phyloP scores from a whole-genome alignment of 768 basidiomycete species.

The Auriscalpium orientale region DNA sequence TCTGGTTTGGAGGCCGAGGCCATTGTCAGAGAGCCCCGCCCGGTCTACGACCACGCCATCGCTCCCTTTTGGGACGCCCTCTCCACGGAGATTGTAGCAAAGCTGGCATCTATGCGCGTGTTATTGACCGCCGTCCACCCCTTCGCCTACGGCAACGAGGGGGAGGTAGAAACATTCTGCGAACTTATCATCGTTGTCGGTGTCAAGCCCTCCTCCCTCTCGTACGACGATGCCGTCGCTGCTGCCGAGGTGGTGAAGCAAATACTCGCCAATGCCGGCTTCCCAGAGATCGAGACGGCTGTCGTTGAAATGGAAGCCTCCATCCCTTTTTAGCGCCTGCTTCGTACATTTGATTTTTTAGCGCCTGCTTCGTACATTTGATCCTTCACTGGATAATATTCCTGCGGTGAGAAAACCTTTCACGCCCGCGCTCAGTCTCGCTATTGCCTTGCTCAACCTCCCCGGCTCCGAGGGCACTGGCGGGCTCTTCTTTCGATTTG shows the following conservation, averaged over 20 bases:
- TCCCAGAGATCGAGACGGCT: slow-evolving; percentile 20
- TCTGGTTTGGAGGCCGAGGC: slow-evolving; percentile 19
- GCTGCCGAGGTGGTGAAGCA: slow-evolving; percentile 15
- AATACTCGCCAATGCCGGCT: slow-evolving; percentile 15
- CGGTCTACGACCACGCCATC: slow-evolving; percentile 24
- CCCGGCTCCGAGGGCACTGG: slow-evolving; percentile 33
- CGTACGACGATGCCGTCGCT: slow-evolving; percentile 16
- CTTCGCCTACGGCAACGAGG: slow-evolving; percentile 17
- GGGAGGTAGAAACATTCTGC: slow-evolving; percentile 15
- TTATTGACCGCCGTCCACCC: slow-evolving; percentile 16
- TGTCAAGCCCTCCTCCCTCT: slow-evolving; percentile 20
- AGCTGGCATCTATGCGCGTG: slow-evolving; percentile 20
- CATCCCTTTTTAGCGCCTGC: slow-evolving; percentile 19
- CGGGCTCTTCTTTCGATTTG: slow-evolving; percentile 25
- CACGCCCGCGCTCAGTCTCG: slow-evolving; percentile 30
- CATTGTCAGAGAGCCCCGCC: slow-evolving; percentile 20
- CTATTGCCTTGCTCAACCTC: slow-evolving; percentile 26
- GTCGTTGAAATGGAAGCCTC: slow-evolving; percentile 20
- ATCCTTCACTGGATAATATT: slow-evolving; percentile 21
- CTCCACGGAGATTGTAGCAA: slow-evolving; percentile 12
- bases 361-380: slow-evolving; percentile 26
- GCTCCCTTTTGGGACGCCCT: slow-evolving; percentile 18
- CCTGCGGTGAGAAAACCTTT: slow-evolving; percentile 27
- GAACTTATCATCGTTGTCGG: slow-evolving; percentile 19
- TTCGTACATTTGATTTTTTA: slow-evolving; percentile 23